Evolutionary conservation across 768 basidiomycete species (phyloP), one percentile per base, ranked within the genome.

Genomic region (Lentinula sp.): DNA sequence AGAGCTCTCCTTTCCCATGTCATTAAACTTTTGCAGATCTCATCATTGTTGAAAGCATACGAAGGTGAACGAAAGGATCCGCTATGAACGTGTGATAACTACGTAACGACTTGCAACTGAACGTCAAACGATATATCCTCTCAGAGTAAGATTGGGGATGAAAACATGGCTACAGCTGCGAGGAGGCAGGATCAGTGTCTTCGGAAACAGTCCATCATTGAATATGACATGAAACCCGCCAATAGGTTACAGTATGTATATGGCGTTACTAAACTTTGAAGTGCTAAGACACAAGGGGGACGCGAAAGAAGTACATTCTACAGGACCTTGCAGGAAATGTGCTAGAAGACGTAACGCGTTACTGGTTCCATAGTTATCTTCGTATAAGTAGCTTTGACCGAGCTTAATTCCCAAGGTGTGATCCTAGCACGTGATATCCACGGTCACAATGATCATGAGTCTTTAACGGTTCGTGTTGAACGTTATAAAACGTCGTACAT

Each of bases 101-200:
- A 82, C 79, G 0, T 86, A 87, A 64, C 67, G 68, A 0, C 76
- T 78, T 3, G 79, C 84, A 2, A 76, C 81, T 2, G 67, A 79
- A 35, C 83, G 84, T 64, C 82, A 83, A 63, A 63, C 73, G 42
- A 78, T 79, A 51, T 86, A 85, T 70, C 85, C 87, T 68, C 68
- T 85, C 4, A 71, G 76, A 16, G 85, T 88, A 85, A 72, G 74
- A 15, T 58, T 42, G 1, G 81, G 80, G 51, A 85, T 82, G 82
- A 74, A 73, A 43, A 66, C 32, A 15, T 18, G 6, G 37, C 35
- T 39, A 37, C 53, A 15, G 35, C 41, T 5, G 35, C 53, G n/a
- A 41, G 3, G 3, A 23, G 18, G 53, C 37, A 36, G 53, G 41
- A 37, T n/a, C 8, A 16, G 37, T 55, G 7, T 37, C 53, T 36